Evolutionary conservation across 352 stramenopile genomes (phyloP).

Genomic region (Phytophthora chlamydospora): DNA sequence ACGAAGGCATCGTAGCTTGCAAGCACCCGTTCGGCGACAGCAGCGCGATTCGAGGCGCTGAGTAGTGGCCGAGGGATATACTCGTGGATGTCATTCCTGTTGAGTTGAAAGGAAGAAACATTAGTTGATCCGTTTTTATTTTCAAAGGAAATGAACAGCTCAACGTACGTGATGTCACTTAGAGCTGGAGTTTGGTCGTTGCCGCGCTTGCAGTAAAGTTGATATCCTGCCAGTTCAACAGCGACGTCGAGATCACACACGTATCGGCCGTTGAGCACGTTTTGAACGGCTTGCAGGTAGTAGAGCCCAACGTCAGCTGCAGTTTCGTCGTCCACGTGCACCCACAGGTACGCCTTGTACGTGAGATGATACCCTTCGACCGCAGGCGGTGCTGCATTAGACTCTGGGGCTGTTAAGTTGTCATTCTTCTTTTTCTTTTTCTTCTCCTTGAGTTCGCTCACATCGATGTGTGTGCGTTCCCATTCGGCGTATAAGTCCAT

Average conservation of each 20-base stretch:
- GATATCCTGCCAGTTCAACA: slow-evolving; percentile 65
- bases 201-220: slow-evolving; percentile 63
- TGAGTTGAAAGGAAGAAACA: slow-evolving; percentile 9
- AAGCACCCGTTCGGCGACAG: slow-evolving; percentile 45
- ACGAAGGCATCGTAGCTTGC: slow-evolving; percentile 36
- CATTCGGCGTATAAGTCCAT: slow-evolving; percentile 79
- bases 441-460: slow-evolving; percentile 46
- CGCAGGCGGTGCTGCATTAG: not conserved
- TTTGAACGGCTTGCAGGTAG: slow-evolving; percentile 79
- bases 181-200: slow-evolving; percentile 16
- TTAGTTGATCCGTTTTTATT: not conserved
- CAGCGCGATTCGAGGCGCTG: slow-evolving; percentile 46
- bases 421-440: slow-evolving; percentile 32
- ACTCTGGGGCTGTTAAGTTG: slow-evolving; percentile 3
- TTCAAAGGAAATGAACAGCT: not conserved
- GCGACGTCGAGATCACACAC: slow-evolving; percentile 61
- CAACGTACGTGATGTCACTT: slow-evolving; percentile 29
- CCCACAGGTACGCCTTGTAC: slow-evolving; percentile 82
- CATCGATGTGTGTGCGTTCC: slow-evolving; percentile 62
- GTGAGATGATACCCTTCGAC: slow-evolving; percentile 44
- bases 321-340: slow-evolving; percentile 68
- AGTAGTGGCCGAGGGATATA: slow-evolving; percentile 49
- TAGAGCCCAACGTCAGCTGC: slow-evolving; percentile 59
- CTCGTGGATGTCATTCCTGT: slow-evolving; percentile 31
- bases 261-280: slow-evolving; percentile 61